A percentile compares a stretch with the other conserved stretches of the same genome.
Conservation (phyloP, 2,329 filamentous ascomycete genomes). For the Kalmusia sp. region DNA sequence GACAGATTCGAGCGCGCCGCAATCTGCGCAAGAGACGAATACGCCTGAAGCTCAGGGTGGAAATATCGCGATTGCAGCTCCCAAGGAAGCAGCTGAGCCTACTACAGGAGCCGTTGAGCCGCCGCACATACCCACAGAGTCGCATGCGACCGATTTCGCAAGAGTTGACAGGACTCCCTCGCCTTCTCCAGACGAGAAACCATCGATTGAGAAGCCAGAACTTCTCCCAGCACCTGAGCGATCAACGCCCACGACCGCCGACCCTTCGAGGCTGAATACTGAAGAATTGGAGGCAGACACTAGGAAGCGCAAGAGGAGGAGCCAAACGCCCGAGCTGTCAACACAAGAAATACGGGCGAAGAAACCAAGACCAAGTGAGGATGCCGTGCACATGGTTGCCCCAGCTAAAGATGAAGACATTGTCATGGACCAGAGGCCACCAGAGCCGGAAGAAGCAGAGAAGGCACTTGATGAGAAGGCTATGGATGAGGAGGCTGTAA, state of each 20-base stretch:
- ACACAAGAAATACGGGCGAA: conserved; percentile 50
- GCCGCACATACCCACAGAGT: conserved; percentile 18
- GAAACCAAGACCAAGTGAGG: conserved; percentile 50
- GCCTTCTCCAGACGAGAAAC: conserved; percentile 31
- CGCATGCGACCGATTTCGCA: conserved; percentile 7
- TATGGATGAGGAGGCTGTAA: background rate
- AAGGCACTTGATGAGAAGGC: conserved; percentile 13
- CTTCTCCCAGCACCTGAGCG: conserved; percentile 31
- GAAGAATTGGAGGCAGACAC: conserved; percentile 48
- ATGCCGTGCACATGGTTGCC: conserved; percentile 35
- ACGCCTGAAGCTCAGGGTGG: background rate
- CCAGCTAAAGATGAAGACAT: conserved; percentile 35
- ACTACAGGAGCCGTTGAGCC: conserved; percentile 21
- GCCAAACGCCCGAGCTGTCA: conserved; percentile 44
- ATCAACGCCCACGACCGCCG: conserved; percentile 28
- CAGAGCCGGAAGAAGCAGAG: conserved; percentile 30
- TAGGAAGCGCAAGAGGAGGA: conserved; percentile 52
- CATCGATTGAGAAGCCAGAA: conserved; percentile 41
- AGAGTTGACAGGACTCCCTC: conserved; percentile 26
- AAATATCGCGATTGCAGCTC: conserved; percentile 22
- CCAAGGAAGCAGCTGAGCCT: conserved; percentile 26
- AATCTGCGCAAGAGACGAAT: conserved; percentile 7
- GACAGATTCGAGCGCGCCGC: conserved; percentile 22
- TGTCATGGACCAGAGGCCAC: conserved; percentile 36
- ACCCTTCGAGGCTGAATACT: conserved; percentile 42